A percentile compares a stretch with the other conserved stretches of the same genome.
phyloP scores from a whole-genome alignment of 306 rosid species.

The Chamaecrista fasciculata region DNA sequence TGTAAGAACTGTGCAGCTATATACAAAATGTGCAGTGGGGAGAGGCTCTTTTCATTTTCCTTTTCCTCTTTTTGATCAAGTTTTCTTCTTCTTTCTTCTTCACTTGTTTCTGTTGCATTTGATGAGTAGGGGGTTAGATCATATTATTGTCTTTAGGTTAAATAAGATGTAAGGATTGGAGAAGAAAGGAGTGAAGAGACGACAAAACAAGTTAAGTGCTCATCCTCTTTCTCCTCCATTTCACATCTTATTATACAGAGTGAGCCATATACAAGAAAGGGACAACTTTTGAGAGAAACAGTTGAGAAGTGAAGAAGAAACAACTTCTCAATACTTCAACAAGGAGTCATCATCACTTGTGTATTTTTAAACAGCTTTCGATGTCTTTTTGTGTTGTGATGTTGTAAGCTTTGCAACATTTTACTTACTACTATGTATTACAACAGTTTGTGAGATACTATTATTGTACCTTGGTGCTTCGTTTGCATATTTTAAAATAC shows the following conservation, averaged over 20 bases:
- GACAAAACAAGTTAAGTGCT: constrained; percentile 73
- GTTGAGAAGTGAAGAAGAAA: constrained; percentile 36
- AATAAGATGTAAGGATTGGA: constrained; percentile 64
- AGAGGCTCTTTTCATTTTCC: constrained; percentile 30
- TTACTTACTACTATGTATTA: constrained; percentile 23
- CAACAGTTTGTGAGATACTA: constrained; percentile 28
- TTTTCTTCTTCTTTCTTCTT: constrained; percentile 19
- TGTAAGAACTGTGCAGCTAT: constrained; percentile 70
- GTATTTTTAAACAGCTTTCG: constrained; percentile 28
- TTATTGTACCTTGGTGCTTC: neutral
- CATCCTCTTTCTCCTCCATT: constrained; percentile 97
- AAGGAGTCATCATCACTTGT: constrained; percentile 38
- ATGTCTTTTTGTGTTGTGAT: constrained; percentile 33
- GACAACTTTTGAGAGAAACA: constrained; percentile 16
- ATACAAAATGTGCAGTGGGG: constrained; percentile 56
- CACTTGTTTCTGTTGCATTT: constrained; percentile 55
- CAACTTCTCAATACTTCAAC: constrained; percentile 43
- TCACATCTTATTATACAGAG: constrained; percentile 53
- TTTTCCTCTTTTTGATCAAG: constrained; percentile 32
- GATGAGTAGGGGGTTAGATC: constrained; percentile 46
- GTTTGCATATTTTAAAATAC: neutral
- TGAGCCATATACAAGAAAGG: constrained; percentile 32
- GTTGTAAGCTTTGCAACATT: constrained; percentile 59
- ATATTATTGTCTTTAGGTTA: constrained; percentile 42
- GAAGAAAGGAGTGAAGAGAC: constrained; percentile 98